phyloP scores from a whole-genome alignment of 257 asterid species.

The Penstemon davidsonii region DNA sequence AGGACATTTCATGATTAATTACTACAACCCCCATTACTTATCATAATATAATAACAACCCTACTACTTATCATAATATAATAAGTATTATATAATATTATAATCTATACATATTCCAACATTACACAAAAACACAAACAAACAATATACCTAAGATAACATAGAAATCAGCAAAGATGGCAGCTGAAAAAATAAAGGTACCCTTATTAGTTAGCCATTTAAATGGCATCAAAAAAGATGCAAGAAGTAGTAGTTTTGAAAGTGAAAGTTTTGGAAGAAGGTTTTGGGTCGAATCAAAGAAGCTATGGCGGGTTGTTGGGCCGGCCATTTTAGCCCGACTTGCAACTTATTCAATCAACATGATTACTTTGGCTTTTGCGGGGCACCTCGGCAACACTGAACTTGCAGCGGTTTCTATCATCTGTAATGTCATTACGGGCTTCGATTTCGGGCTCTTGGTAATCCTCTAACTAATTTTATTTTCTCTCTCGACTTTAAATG shows the following conservation, averaged over 20 bases:
- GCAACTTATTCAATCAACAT: slow-evolving; percentile 8
- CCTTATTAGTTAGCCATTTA: slow-evolving; percentile 6
- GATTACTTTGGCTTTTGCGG: slow-evolving; percentile 17
- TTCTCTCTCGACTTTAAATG: neutral
- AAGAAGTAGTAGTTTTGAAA: neutral
- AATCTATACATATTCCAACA: too few relatives aligned
- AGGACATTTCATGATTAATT: too few relatives aligned
- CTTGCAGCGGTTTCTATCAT: slow-evolving; percentile 16
- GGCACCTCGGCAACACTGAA: slow-evolving; percentile 19
- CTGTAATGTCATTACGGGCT: slow-evolving; percentile 20
- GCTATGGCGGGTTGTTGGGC: slow-evolving; percentile 20
- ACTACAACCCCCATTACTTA: too few relatives aligned
- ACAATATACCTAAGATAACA: too few relatives aligned
- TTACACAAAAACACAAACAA: neutral
- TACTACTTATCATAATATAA: too few relatives aligned
- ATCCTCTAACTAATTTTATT: neutral
- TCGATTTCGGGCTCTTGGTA: slow-evolving; percentile 23
- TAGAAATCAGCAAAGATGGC: neutral
- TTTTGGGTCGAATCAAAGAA: slow-evolving; percentile 19
- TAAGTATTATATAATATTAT: too few relatives aligned
- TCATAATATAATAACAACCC: too few relatives aligned
- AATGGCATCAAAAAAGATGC: neutral
- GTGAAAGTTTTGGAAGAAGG: slow-evolving; percentile 3
- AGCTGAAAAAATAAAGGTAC: slow-evolving; percentile 14
- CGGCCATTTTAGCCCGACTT: slow-evolving; percentile 20